Base-by-base conservation (phyloP, 192 early-diverging fungal genomes). In the Podila epicladia region DNA sequence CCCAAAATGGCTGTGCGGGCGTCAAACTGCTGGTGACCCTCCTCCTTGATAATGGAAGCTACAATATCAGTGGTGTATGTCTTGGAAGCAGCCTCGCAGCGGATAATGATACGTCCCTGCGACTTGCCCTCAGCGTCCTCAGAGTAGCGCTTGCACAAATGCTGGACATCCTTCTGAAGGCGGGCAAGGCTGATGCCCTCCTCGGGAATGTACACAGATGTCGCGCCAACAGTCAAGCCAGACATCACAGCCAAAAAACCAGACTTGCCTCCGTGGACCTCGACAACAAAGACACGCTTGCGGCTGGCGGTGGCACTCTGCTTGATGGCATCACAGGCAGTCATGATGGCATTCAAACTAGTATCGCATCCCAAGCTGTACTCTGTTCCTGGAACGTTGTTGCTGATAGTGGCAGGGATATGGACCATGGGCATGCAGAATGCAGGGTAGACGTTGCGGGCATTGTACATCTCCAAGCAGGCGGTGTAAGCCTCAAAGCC, bases 301-400 rank as follows among this genome's bases (percentile, higher is more conserved):
- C 96, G 85, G 62, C 91, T 94, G 19, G 97, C 94, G 22, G 92
- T 94, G 19, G 97, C 97, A 70, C 93, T 95, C 70, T 96, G 94
- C 82, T 95, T 95, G 85, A 99, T 94, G 48, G 92, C 88, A 82
- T 99, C 97, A 67, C 95, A 94, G 9, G 94, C 85, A 28, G 90
- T 89, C 65, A 98, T 95, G 86, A 98, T 97, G 49, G 92, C 93
- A 87, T 99, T 99, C 58, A 98, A 82, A 24, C 94, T 94, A 35
- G 97, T 99, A 70, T 99, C 97, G n/a, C 91, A 88, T 19, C 97
- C 97, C 69, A 99, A 85, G 61, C 95, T 96, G 76, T 88, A 96
- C 78, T 99, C 97, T 0, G 97, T 98, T 17, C 97, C 97, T 4
- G 97, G 97, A 13, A 99, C 97, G 75, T 99, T 99, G 87, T 99